Base-by-base conservation (phyloP, 2,329 filamentous ascomycete genomes). In the Hirsutella minnesotensis region DNA sequence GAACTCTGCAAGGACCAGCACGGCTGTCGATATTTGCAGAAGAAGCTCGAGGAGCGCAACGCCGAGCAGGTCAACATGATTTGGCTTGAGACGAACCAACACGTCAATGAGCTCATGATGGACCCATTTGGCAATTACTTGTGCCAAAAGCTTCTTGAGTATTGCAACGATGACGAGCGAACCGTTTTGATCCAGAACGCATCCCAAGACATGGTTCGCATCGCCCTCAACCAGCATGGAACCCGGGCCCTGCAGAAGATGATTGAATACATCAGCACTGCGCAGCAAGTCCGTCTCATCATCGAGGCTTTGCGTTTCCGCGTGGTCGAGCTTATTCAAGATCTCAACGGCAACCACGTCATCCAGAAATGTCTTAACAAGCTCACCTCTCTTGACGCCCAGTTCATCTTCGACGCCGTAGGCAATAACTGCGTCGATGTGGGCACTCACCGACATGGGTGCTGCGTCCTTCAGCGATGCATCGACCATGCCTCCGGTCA, bases 281-380 rank as follows among this genome's bases (percentile, higher is more conserved):
- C 80, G 3, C 80, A 84, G 56, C 92, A 98, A 65, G 84, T 90
- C 40, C 73, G 84, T 53, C 83, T 86, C 51, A 92, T 98, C 60
- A 94, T 94, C 51, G 73, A 83, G 43, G 86, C 92, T 13, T 75
- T 98, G 40, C 77, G 81, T 49, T 75, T 80, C 59, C 80, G 86
- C 46, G 92, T 98, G 39, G 92, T 98, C 18, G 83, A 92, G 53
- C 75, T 98, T 43, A 95, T 98, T 48, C 88, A 98, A 61, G 92
- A 98, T 55, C 73, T 98, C 42, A 98, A 98, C 58, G 92, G 92
- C 61, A 98, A 98, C 56, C 92, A 98, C 56, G 92, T 98, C 56
- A 95, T 98, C 50, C 92, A 98, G 67, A 98, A 98, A 68, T 98
- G 92, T 57, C 76, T 98, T 42, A 98, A 96, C 68, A 94, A 94